Evolutionary conservation across 169 alveolate genomes (phyloP).

Genomic region (Cryptosporidium tyzzeri): DNA sequence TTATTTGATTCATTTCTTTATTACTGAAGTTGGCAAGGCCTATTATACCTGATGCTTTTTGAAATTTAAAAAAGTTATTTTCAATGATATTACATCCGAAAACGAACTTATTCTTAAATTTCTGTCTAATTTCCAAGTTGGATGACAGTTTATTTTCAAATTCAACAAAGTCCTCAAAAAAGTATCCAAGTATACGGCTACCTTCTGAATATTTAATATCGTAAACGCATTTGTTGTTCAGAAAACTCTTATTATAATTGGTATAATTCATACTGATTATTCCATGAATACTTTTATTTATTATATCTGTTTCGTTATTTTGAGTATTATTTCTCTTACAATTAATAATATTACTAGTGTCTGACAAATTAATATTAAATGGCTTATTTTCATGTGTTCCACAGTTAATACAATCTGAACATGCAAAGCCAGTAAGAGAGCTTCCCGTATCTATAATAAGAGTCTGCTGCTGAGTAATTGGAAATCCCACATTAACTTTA

Average conservation of each 20-base stretch:
- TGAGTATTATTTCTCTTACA: conserved; percentile 47
- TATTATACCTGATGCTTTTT: conserved; percentile 80
- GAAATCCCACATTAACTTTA: conserved; percentile 33
- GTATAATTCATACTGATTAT: not conserved
- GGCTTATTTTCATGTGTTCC: conserved; percentile 79
- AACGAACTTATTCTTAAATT: conserved; percentile 17
- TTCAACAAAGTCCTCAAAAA: conserved; percentile 77
- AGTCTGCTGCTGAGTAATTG: conserved; percentile 77
- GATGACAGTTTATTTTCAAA: conserved; percentile 37
- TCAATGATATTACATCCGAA: conserved; percentile 79
- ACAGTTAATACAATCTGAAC: conserved; percentile 82
- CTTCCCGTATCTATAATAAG: conserved; percentile 89
- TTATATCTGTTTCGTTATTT: not conserved
- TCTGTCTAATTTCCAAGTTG: not conserved
- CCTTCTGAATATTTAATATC: conserved; percentile 80
- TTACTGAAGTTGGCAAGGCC: conserved; percentile 74
- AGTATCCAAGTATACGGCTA: conserved; percentile 78
- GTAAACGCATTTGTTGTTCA: conserved; percentile 76
- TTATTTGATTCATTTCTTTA: conserved; percentile 3
- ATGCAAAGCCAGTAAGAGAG: conserved; percentile 86
- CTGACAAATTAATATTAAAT: conserved; percentile 21
- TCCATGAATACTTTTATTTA: not conserved
- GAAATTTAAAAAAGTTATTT: conserved; percentile 76
- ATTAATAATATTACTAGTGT: conserved; percentile 38
- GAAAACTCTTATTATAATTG: not conserved